Percentiles rank a stretch among this genome's conserved stretches.
Conservation (phyloP, 306 rosid species). For the Medicago ruthenica region DNA sequence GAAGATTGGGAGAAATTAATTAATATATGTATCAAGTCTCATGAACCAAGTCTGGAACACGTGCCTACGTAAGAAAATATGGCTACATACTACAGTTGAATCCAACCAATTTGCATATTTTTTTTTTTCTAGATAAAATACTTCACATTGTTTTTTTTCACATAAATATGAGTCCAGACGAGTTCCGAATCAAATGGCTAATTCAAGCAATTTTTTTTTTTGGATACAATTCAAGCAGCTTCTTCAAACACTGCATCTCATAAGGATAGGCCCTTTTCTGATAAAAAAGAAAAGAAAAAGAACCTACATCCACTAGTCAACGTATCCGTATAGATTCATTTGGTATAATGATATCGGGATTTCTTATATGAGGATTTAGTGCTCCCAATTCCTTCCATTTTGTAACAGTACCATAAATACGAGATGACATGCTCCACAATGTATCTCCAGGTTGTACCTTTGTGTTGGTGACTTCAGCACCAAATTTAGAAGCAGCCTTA, state of each 20-base stretch:
- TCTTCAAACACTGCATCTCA: neutral
- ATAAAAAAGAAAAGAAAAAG: neutral
- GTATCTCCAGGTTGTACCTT: conserved; percentile 75
- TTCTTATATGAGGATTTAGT: conserved; percentile 67
- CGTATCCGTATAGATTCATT: conserved; percentile 58
- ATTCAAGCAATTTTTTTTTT: too few relatives aligned
- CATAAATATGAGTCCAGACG: neutral
- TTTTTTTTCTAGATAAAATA: neutral
- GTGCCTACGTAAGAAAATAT: neutral
- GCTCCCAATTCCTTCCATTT: conserved; percentile 75
- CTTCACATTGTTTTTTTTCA: neutral
- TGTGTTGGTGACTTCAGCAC: conserved; percentile 46
- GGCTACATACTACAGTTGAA: neutral
- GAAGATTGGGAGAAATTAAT: neutral
- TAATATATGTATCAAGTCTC: neutral
- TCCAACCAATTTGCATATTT: neutral
- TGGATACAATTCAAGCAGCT: conserved; percentile 24
- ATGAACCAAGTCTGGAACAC: neutral
- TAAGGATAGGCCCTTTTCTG: conserved; percentile 17
- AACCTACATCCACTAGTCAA: conserved; percentile 39
- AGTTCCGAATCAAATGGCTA: neutral
- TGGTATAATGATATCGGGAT: conserved; percentile 71
- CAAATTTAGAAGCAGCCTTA: conserved; percentile 55
- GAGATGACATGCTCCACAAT: conserved; percentile 88
- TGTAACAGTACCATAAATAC: conserved; percentile 60